These are phyloP conservation scores for Leccinum aurantiacum DNA, from an alignment of 768 basidiomycete genomes.

Conservation along the genomic window DNA sequence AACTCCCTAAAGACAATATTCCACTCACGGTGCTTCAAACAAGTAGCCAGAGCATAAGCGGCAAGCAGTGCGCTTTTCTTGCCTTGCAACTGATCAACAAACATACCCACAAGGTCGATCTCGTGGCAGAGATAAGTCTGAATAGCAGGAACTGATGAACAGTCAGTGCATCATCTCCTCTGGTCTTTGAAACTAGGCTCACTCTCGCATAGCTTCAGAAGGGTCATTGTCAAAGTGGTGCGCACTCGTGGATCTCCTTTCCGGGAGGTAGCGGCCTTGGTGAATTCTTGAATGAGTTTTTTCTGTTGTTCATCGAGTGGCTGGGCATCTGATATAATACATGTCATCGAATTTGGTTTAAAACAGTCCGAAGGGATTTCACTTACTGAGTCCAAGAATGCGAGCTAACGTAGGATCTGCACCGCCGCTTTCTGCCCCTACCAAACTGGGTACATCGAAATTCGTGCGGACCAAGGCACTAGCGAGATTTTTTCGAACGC, in stretches of 20 bases:
- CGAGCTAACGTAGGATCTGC: too few species aligned
- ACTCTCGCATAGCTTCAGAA: slow-evolving; percentile 25
- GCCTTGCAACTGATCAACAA: slow-evolving; percentile 18
- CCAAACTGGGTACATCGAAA: too few species aligned
- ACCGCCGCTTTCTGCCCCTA: too few species aligned
- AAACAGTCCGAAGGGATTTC: too few species aligned
- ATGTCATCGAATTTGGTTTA: too few species aligned
- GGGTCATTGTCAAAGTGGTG: slow-evolving; percentile 23
- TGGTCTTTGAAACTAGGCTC: neutral
- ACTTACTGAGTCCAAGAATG: too few species aligned
- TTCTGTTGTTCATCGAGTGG: too few species aligned
- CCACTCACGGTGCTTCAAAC: slow-evolving; percentile 16
- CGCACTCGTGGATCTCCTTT: slow-evolving; percentile 11
- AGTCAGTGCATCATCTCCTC: neutral
- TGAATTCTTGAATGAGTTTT: too few species aligned
- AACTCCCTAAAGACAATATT: neutral
- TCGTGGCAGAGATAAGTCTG: slow-evolving; percentile 7
- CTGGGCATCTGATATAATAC: too few species aligned
- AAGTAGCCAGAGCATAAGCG: slow-evolving; percentile 21
- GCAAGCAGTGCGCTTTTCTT: slow-evolving; percentile 20
- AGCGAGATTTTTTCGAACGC: too few species aligned
- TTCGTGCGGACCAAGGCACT: too few species aligned
- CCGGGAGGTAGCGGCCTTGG: neutral
- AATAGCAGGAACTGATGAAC: slow-evolving; percentile 7
- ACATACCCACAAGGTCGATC: slow-evolving; percentile 2